Conservation (phyloP, 1,139 yeast species). For the Lodderomyces parapsilosis region DNA sequence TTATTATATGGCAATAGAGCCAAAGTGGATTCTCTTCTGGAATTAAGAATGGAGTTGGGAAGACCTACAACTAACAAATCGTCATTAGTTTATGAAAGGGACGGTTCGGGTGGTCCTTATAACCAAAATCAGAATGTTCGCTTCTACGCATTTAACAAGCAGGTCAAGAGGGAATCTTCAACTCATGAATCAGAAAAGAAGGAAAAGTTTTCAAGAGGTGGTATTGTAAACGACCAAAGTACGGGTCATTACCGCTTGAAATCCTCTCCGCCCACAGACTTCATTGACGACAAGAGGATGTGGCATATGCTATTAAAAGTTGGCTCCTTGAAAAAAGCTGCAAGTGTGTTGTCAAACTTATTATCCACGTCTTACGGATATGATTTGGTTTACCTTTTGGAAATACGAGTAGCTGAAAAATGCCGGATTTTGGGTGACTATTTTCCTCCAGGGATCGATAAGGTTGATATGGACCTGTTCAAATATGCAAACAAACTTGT, state of each 20-base stretch:
- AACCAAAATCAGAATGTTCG: slow-evolving; percentile 43
- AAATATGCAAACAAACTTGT: slow-evolving; percentile 34
- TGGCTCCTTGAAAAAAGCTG: slow-evolving; percentile 45
- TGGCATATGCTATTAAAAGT: slow-evolving; percentile 40
- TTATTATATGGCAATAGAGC: slow-evolving; percentile 3
- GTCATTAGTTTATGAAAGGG: slow-evolving; percentile 50
- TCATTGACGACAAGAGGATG: slow-evolving; percentile 21
- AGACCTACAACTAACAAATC: slow-evolving; percentile 49
- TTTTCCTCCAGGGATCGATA: slow-evolving; percentile 40
- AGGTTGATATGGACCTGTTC: slow-evolving; percentile 45
- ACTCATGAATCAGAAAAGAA: neutral
- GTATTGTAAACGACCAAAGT: slow-evolving; percentile 7
- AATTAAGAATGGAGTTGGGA: slow-evolving; percentile 39
- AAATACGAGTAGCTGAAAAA: slow-evolving; percentile 51
- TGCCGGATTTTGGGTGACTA: slow-evolving; percentile 38
- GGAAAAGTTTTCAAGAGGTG: slow-evolving; percentile 4
- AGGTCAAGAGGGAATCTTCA: neutral
- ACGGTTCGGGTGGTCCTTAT: slow-evolving; percentile 62
- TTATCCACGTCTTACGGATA: slow-evolving; percentile 38
- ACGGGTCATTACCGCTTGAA: neutral
- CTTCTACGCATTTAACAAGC: neutral
- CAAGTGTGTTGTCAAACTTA: slow-evolving; percentile 38
- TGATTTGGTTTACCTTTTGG: slow-evolving; percentile 56
- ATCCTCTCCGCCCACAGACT: neutral
- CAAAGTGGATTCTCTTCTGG: slow-evolving; percentile 13